phyloP scores from a whole-genome alignment of 345 rosid species.

The Arabis hirsuta region DNA sequence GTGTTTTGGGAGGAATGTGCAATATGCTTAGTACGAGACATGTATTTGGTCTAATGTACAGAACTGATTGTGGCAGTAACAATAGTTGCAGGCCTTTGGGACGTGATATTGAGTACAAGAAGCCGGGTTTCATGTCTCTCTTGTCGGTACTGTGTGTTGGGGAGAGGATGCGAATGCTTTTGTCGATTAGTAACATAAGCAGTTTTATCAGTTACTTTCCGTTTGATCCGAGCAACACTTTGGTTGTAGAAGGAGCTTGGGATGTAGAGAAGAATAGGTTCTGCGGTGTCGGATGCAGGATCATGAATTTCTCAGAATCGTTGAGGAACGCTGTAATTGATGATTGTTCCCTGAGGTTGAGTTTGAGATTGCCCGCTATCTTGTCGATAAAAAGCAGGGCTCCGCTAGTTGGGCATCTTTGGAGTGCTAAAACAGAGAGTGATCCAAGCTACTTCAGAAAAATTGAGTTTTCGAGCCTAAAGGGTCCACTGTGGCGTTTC shows the following conservation, averaged over 20 bases:
- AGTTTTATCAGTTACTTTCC: conserved; percentile 40
- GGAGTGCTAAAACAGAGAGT: conserved; percentile 55
- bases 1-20: conserved; percentile 50
- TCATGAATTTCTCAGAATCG: conserved; percentile 56
- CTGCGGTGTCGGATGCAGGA: conserved; percentile 67
- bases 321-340: conserved; percentile 54
- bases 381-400: conserved; percentile 55
- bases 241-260: conserved; percentile 87
- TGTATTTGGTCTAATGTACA: conserved; percentile 53
- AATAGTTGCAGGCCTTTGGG: conserved; percentile 55
- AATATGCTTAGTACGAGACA: conserved; percentile 43
- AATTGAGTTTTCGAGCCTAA: conserved; percentile 54
- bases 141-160: conserved; percentile 51
- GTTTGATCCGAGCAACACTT: conserved; percentile 59
- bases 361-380: conserved; percentile 61
- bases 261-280: conserved; percentile 60
- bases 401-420: conserved; percentile 60
- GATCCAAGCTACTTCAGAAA: conserved; percentile 54
- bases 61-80: conserved; percentile 48
- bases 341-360: conserved; percentile 71
- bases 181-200: conserved; percentile 52
- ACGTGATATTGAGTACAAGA: conserved; percentile 31
- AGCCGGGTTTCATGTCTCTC: conserved; percentile 53
- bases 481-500: conserved; percentile 38
- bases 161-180: conserved; percentile 49